Evolutionary conservation across 108 stramenopile genomes (phyloP).

Genomic region (Conticribra weissflogii): DNA sequence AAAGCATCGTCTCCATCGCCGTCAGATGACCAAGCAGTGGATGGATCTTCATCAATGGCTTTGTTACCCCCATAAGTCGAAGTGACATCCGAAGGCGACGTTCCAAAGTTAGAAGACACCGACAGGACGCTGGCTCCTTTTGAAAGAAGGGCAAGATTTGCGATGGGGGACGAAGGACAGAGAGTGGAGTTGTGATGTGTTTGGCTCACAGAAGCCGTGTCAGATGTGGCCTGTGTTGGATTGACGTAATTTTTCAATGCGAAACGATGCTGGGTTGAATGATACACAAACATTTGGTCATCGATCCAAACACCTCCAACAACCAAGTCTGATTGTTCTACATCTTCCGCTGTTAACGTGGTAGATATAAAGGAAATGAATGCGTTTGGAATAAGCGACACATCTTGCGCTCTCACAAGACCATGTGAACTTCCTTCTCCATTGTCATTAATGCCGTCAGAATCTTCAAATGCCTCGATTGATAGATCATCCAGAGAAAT

Average conservation of each 20-base stretch:
- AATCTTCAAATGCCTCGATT: constrained; percentile 23
- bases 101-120: constrained; percentile 17
- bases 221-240: neutral
- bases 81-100: neutral
- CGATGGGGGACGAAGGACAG: constrained; percentile 10
- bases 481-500: too few relatives aligned
- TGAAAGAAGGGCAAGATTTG: constrained; percentile 4
- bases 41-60: constrained; percentile 17
- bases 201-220: neutral
- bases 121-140: constrained; percentile 12
- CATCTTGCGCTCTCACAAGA: constrained; percentile 14
- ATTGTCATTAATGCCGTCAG: constrained; percentile 2
- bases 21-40: constrained; percentile 12
- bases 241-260: constrained; percentile 1
- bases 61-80: neutral
- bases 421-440: constrained; percentile 6
- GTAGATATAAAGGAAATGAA: neutral
- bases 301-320: constrained; percentile 26
- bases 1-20: constrained; percentile 29
- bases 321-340: neutral
- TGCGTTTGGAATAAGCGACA: neutral
- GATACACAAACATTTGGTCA: constrained; percentile 9
- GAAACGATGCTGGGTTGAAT: constrained; percentile 10
- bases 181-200: constrained; percentile 6
- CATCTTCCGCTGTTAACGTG: neutral